Evolutionary conservation across 176 grass and related monocot species (phyloP).

Genomic region (Bothriochloa decipiens): DNA sequence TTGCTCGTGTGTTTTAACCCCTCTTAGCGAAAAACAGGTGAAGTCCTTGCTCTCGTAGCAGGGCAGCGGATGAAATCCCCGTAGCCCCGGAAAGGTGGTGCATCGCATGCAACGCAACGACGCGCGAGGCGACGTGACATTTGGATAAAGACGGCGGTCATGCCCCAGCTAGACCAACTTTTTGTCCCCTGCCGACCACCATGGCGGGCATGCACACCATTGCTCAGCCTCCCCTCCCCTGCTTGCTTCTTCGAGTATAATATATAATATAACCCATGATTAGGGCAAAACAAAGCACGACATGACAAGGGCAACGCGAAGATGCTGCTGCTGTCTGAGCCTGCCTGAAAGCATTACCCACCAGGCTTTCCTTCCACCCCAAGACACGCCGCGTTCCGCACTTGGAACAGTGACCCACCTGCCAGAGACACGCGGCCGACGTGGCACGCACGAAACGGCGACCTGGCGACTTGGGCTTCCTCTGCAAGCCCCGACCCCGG

Average conservation of each 20-base stretch:
- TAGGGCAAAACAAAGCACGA: conserved; percentile 32
- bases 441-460: not conserved
- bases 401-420: no score
- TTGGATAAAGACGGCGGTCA: not conserved
- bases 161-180: not conserved
- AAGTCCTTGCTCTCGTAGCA: no score
- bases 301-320: not conserved
- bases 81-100: no score
- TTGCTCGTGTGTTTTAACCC: no score
- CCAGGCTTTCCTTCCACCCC: conserved; percentile 14
- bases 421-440: not conserved
- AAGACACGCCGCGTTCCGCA: no score
- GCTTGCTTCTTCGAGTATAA: no score
- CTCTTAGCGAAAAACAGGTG: no score
- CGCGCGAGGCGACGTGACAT: not conserved
- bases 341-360: no score
- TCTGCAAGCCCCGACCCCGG: not conserved
- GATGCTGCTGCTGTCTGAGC: not conserved
- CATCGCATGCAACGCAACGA: no score
- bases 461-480: not conserved
- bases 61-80: no score
- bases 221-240: no score
- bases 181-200: not conserved
- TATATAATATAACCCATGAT: conserved; percentile 45
- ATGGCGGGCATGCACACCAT: no score